Evolutionary conservation across 208 protist species (phyloP).

Genomic region (Trichomonas tenax): DNA sequence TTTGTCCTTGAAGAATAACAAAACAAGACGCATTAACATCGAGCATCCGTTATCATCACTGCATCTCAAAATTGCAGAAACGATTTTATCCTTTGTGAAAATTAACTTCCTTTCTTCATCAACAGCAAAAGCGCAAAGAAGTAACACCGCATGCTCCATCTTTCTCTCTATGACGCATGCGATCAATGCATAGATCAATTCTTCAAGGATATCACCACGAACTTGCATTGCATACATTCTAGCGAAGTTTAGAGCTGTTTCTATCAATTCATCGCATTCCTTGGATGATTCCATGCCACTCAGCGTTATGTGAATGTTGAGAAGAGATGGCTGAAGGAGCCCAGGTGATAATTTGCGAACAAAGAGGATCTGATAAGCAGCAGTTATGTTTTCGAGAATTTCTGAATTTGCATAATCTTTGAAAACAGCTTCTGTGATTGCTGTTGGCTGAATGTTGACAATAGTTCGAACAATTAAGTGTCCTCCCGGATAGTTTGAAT

Average conservation of each 20-base stretch:
- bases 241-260: neutral
- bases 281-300: neutral
- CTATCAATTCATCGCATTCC: neutral
- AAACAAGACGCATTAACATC: neutral
- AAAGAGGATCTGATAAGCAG: neutral
- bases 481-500: neutral
- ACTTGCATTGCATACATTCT: neutral
- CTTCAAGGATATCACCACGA: neutral
- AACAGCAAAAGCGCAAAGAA: neutral
- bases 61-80: neutral
- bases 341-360: neutral
- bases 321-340: neutral
- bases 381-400: neutral
- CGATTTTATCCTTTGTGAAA: neutral
- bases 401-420: neutral
- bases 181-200: neutral
- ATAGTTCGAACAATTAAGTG: neutral
- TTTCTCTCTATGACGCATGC: neutral
- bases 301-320: neutral
- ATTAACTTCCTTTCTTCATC: neutral
- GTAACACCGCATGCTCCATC: neutral
- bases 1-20: neutral
- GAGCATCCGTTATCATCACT: neutral
- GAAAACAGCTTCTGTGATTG: neutral
- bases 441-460: neutral